Percentiles rank a stretch among this genome's conserved stretches.
Conservation (phyloP, 768 basidiomycete species). For the Termitomyces titanicus region DNA sequence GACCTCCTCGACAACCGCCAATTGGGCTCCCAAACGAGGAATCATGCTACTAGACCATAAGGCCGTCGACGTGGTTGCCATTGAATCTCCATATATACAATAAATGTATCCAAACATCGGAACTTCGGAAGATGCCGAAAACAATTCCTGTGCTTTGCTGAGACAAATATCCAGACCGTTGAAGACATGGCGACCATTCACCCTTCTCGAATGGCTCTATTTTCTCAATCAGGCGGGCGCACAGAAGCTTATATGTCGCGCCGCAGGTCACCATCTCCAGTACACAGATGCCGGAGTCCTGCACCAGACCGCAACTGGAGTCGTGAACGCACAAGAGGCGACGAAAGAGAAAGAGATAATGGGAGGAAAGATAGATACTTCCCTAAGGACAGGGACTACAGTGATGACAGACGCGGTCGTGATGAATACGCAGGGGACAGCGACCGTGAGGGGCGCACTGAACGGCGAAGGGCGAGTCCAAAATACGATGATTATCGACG, state of each 20-base stretch:
- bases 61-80: neutral
- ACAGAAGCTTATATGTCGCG: conserved; percentile 4
- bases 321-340: conserved; percentile 25
- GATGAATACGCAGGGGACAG: conserved; percentile 12
- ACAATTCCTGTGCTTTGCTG: neutral
- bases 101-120: neutral
- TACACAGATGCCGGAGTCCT: conserved; percentile 29
- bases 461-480: conserved; percentile 46
- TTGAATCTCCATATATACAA: neutral
- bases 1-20: conserved; percentile 13
- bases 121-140: neutral
- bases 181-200: conserved; percentile 14
- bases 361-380: too few relatives aligned
- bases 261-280: conserved; percentile 38
- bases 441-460: conserved; percentile 7
- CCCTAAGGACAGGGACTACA: conserved; percentile 16
- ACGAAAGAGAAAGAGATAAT: conserved; percentile 21
- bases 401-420: conserved; percentile 20
- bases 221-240: conserved; percentile 9
- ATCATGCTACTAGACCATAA: too few relatives aligned
- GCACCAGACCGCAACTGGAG: conserved; percentile 29
- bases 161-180: neutral
- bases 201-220: conserved; percentile 14
- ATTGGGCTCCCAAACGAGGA: too few relatives aligned
- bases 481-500: conserved; percentile 58